phyloP scores from a whole-genome alignment of 176 grass and related monocot genomes.

The Cenchrus fungigraminus region DNA sequence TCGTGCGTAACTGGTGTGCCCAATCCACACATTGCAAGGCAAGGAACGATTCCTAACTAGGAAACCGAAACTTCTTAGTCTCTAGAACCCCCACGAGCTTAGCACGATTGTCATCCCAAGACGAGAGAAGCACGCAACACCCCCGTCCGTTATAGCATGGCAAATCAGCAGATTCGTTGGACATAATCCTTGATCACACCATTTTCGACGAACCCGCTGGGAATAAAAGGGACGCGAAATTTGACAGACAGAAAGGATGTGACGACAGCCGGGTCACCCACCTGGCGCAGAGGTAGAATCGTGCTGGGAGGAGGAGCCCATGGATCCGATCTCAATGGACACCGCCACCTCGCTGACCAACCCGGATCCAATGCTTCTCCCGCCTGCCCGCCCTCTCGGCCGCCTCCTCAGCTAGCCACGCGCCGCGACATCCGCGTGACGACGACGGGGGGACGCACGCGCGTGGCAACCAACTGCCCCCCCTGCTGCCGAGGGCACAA shows the following conservation, averaged over 20 bases:
- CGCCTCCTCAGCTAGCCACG: background rate
- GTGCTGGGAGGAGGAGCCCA: conserved; percentile 45
- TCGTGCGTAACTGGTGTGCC: background rate
- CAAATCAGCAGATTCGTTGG: background rate
- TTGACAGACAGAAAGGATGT: background rate
- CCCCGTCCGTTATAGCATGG: background rate
- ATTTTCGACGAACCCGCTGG: background rate
- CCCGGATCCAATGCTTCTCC: conserved; percentile 23
- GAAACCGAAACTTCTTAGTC: background rate
- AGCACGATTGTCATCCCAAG: background rate
- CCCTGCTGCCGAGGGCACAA: background rate
- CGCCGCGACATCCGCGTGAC: background rate
- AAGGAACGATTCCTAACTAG: background rate
- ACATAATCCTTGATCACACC: background rate
- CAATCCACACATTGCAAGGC: background rate
- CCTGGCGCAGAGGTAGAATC: conserved; percentile 34
- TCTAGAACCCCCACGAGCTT: background rate
- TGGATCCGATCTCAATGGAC: conserved; percentile 54
- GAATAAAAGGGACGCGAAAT: background rate
- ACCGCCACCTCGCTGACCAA: conserved; percentile 36
- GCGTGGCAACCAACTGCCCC: background rate
- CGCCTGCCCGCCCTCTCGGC: background rate
- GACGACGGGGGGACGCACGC: background rate
- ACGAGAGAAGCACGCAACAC: background rate
- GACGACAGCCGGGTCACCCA: conserved; percentile 25